Base-by-base conservation (phyloP, 2,329 filamentous ascomycete genomes). In the Neofusicoccum sp. region DNA sequence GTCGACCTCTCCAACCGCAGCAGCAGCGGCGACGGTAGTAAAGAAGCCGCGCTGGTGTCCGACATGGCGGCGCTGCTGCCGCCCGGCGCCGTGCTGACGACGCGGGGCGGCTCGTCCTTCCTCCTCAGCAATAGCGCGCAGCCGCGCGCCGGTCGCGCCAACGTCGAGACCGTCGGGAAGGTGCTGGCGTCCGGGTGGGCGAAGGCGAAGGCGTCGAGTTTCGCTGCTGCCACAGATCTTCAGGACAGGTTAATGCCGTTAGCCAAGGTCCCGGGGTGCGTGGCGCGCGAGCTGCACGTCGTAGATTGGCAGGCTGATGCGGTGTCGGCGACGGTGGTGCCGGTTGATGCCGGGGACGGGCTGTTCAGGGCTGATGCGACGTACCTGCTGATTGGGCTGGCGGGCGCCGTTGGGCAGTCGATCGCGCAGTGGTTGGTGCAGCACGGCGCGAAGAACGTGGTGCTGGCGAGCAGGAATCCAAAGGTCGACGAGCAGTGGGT, bases 391-490 rank as follows among this genome's bases (percentile, higher is more conserved):
- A 39, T 70, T 1, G 71, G 71, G 3, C 34, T 71, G 4, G 60
- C 66, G 0, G 69, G 71, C 4, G 64, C 61, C 1, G n/a, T 73
- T 28, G 71, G 71, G 2, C 47, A 62, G 0, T 68, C 67, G 0
- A 36, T 72, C 0, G 61, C 58, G 16, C 6, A 64, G 16, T 73
- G 68, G 67, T 71, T 73, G 70, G 59, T 70, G 3, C 9, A 28
- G 1, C 62, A 67, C 16, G 69, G 69, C 1, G 71, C 70, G 5
- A 49, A 56, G 14, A 12, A 68, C 29, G 43, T 73, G 31, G 66
- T 67, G 3, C 16, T 84, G 1, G 74, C 77, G 0, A 80, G 77
- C 47, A 75, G 81, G 1, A 73, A 71, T 11, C 76, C 78, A 3
- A 67, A 73, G 3, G 63, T 80, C 3, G 68, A 77, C 6, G 49